Conservation (phyloP, 2,329 filamentous ascomycete genomes). For the Erysiphe pulchra region DNA sequence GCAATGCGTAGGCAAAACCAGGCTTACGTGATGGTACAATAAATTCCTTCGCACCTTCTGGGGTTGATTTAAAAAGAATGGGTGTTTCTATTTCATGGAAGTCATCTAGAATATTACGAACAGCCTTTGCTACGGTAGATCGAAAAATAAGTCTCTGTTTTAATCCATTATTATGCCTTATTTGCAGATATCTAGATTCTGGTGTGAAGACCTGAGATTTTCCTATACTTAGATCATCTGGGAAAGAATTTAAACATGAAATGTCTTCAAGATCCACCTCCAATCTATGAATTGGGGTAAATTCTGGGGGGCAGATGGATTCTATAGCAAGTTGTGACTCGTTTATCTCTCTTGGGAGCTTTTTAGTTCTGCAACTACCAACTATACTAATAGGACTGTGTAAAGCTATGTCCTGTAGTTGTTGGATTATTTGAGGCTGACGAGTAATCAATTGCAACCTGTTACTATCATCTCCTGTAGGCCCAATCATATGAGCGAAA, state of each 20-base stretch:
- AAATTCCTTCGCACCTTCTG: slow-evolving; percentile 86
- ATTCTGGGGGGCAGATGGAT: not conserved
- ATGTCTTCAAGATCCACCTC: slow-evolving; percentile 39
- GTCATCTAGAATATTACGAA: slow-evolving; percentile 15
- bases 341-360: slow-evolving; percentile 5
- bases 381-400: slow-evolving; percentile 27
- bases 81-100: slow-evolving; percentile 58
- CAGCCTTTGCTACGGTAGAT: slow-evolving; percentile 26
- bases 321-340: not conserved
- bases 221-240: slow-evolving; percentile 51
- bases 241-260: slow-evolving; percentile 44
- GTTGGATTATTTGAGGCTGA: slow-evolving; percentile 13
- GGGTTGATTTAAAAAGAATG: slow-evolving; percentile 86
- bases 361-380: slow-evolving; percentile 13
- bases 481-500: slow-evolving; percentile 30
- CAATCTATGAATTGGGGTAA: slow-evolving; percentile 8
- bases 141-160: slow-evolving; percentile 45
- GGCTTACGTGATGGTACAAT: slow-evolving; percentile 60
- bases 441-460: not conserved
- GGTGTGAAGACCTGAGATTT: slow-evolving; percentile 44
- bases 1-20: slow-evolving; percentile 66
- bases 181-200: slow-evolving; percentile 56
- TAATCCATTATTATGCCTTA: slow-evolving; percentile 47
- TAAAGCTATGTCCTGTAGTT: slow-evolving; percentile 21
- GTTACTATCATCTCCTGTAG: not conserved